Percentiles rank a stretch among this genome's conserved stretches.
phyloP scores from a whole-genome alignment of 2,329 filamentous ascomycete genomes.

The Gaeumannomyces sp. region DNA sequence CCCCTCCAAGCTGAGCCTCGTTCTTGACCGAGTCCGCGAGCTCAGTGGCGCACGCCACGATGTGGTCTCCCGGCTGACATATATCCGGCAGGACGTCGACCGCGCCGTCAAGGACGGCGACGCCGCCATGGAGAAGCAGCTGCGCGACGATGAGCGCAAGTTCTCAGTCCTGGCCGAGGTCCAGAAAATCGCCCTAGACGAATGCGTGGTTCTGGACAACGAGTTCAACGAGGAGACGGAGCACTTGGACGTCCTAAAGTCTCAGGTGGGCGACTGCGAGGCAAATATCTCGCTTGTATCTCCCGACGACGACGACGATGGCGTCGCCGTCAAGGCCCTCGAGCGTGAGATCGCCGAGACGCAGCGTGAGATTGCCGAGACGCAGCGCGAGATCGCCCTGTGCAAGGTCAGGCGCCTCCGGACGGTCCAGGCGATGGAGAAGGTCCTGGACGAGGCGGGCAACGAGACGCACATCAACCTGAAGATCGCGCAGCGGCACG shows the following conservation, averaged over 20 bases:
- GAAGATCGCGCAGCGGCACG: not conserved
- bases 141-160: not conserved
- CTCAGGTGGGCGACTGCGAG: not conserved
- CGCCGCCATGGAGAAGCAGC: not conserved
- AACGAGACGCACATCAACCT: not conserved
- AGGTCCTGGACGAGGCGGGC: not conserved
- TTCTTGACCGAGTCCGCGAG: not conserved
- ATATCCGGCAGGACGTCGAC: not conserved
- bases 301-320: not conserved
- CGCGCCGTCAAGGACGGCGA: slow-evolving; percentile 7
- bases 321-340: no score
- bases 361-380: no score
- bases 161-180: not conserved
- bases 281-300: not conserved
- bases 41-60: not conserved
- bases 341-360: not conserved
- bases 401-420: no score
- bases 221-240: not conserved
- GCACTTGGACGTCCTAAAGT: not conserved
- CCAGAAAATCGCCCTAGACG: not conserved
- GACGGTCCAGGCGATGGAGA: not conserved
- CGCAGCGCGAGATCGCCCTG: not conserved
- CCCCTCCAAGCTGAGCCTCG: not conserved
- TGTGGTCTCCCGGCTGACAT: not conserved
- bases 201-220: not conserved